Conservation (phyloP, 106 monocot genomes). For the Apostasia shenzhenica region DNA sequence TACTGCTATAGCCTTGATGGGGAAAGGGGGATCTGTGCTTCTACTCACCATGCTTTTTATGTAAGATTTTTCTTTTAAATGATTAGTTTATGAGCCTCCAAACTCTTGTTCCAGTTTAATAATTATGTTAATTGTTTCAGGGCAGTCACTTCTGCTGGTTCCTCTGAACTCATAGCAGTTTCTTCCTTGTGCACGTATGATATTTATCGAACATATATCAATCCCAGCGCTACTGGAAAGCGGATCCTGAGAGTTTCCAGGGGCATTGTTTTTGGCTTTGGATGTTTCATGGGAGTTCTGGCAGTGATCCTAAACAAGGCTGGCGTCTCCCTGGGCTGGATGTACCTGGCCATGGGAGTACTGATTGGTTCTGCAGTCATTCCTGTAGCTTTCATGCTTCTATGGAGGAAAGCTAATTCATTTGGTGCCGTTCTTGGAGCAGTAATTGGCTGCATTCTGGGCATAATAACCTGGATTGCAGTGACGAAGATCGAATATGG, state of each 20-base stretch:
- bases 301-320: slow-evolving; percentile 82
- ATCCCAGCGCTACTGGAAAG: slow-evolving; percentile 89
- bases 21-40: slow-evolving; percentile 89
- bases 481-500: slow-evolving; percentile 76
- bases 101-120: neutral
- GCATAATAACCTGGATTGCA: slow-evolving; percentile 69
- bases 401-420: slow-evolving; percentile 91
- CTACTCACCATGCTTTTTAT: slow-evolving; percentile 99
- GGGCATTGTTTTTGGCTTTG: slow-evolving; percentile 59
- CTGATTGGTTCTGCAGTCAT: slow-evolving; percentile 89
- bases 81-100: neutral
- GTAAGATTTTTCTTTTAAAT: slow-evolving; percentile 29
- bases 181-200: slow-evolving; percentile 97
- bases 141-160: slow-evolving; percentile 98
- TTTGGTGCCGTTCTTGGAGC: slow-evolving; percentile 70
- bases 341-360: slow-evolving; percentile 97
- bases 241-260: slow-evolving; percentile 88
- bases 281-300: slow-evolving; percentile 90
- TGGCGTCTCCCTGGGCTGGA: slow-evolving; percentile 94
- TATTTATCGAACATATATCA: slow-evolving; percentile 89
- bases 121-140: slow-evolving; percentile 23
- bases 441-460: slow-evolving; percentile 58
- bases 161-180: slow-evolving; percentile 86
- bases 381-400: slow-evolving; percentile 88
- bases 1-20: slow-evolving; percentile 88